Percentiles rank a stretch among this genome's conserved stretches.
phyloP scores from a whole-genome alignment of 805 yeast species.

The Candida krabiensis region DNA sequence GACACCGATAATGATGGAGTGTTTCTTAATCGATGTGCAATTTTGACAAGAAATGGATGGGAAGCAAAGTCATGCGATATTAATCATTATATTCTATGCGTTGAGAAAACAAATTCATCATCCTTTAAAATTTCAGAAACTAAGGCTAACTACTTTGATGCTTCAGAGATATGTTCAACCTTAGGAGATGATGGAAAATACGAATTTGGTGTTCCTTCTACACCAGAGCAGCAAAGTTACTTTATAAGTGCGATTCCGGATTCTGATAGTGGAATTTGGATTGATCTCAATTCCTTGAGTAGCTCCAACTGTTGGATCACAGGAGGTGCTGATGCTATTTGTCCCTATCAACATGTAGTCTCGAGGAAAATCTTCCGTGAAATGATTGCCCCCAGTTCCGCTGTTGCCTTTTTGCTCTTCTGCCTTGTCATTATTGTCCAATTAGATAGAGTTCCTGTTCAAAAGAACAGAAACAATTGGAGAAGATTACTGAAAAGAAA shows the following conservation, averaged over 20 bases:
- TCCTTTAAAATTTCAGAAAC: slow-evolving; percentile 43
- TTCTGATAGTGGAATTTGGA: slow-evolving; percentile 57
- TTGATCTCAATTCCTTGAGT: slow-evolving; percentile 76
- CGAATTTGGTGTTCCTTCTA: slow-evolving; percentile 47
- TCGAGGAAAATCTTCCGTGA: slow-evolving; percentile 56
- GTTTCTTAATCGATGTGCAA: slow-evolving; percentile 41
- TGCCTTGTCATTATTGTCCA: slow-evolving; percentile 54
- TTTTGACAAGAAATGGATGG: slow-evolving; percentile 54
- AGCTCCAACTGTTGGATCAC: slow-evolving; percentile 78
- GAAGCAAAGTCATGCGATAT: slow-evolving; percentile 64
- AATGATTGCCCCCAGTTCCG: slow-evolving; percentile 66
- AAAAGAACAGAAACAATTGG: slow-evolving; percentile 68
- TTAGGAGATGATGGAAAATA: slow-evolving; percentile 28
- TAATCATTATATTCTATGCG: slow-evolving; percentile 56
- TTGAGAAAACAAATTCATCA: slow-evolving; percentile 36
- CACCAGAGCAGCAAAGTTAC: slow-evolving; percentile 45
- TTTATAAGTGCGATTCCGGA: slow-evolving; percentile 22
- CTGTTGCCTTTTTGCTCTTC: slow-evolving; percentile 54
- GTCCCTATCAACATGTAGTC: slow-evolving; percentile 70
- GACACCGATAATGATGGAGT: slow-evolving; percentile 18
- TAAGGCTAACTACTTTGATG: slow-evolving; percentile 45
- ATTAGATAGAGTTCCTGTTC: slow-evolving; percentile 64
- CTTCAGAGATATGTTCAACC: slow-evolving; percentile 30
- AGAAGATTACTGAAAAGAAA: slow-evolving; percentile 53
- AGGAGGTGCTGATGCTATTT: slow-evolving; percentile 74